Conservation (phyloP, 2,329 filamentous ascomycete species). For the Talaromyces albobiverticillius region DNA sequence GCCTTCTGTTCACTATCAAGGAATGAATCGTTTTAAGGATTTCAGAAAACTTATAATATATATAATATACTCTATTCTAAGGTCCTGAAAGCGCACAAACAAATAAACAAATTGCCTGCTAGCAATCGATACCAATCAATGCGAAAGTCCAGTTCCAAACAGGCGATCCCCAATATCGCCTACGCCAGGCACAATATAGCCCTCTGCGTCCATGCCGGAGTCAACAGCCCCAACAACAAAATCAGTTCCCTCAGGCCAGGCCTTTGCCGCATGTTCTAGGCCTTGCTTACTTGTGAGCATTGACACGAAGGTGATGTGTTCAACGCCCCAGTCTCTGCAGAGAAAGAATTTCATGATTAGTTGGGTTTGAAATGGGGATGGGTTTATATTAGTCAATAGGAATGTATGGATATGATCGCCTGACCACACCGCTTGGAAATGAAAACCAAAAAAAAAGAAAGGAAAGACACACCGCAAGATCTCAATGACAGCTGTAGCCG, state of each 20-base stretch:
- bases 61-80: neutral
- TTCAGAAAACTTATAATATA: neutral
- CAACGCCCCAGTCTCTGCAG: constrained; percentile 26
- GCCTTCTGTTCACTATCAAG: neutral
- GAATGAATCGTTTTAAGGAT: neutral
- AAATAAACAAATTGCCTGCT: neutral
- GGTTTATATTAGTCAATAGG: constrained; percentile 1
- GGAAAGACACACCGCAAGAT: constrained; percentile 23
- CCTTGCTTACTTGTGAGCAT: constrained; percentile 22
- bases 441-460: neutral
- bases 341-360: neutral
- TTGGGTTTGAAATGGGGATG: neutral
- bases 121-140: constrained; percentile 1
- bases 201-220: constrained; percentile 22
- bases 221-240: constrained; percentile 27
- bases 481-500: constrained; percentile 23
- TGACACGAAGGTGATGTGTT: constrained; percentile 26
- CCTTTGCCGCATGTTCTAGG: constrained; percentile 20
- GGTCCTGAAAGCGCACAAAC: neutral
- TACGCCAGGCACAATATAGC: constrained; percentile 26
- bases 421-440: constrained; percentile 11
- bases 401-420: neutral
- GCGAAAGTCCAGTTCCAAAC: constrained; percentile 22
- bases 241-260: constrained; percentile 25
- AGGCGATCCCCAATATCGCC: constrained; percentile 30